These are phyloP conservation scores for Avicennia marina DNA, from an alignment of 257 asterid genomes.

Conservation along the genomic window DNA sequence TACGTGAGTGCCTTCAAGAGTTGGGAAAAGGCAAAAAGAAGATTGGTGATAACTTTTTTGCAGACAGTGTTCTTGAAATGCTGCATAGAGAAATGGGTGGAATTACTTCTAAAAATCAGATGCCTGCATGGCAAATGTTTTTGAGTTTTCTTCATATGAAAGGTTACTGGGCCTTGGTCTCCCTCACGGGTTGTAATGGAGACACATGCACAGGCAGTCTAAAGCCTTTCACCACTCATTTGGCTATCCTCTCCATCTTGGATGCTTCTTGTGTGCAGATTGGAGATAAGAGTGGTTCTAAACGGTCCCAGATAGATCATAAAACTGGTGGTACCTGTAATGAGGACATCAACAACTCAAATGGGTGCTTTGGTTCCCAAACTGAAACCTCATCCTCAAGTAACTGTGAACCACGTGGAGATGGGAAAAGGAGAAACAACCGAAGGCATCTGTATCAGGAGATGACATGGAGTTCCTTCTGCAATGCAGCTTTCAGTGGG, in stretches of 20 bases:
- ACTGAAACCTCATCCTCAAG: slow-evolving; percentile 55
- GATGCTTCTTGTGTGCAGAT: slow-evolving; percentile 22
- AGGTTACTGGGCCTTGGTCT: slow-evolving; percentile 60
- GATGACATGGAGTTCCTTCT: slow-evolving; percentile 74
- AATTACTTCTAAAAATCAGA: slow-evolving; percentile 20
- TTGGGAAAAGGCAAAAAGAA: slow-evolving; percentile 32
- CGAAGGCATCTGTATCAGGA: slow-evolving; percentile 34
- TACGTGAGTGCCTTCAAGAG: slow-evolving; percentile 42
- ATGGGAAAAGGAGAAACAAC: slow-evolving; percentile 46
- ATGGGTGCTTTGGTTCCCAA: slow-evolving; percentile 47
- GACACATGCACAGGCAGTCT: slow-evolving; percentile 43
- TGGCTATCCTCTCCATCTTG: slow-evolving; percentile 46
- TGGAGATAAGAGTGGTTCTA: slow-evolving; percentile 20
- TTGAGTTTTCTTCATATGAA: slow-evolving; percentile 61
- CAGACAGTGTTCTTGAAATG: slow-evolving; percentile 59
- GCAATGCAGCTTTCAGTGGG: slow-evolving; percentile 55
- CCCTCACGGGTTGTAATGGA: slow-evolving; percentile 46
- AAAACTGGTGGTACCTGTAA: slow-evolving; percentile 16
- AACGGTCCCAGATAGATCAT: slow-evolving; percentile 7
- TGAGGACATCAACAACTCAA: slow-evolving; percentile 28
- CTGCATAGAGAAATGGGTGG: slow-evolving; percentile 52
- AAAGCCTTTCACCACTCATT: slow-evolving; percentile 66
- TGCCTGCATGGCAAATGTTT: slow-evolving; percentile 76
- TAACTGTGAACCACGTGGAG: slow-evolving; percentile 30
- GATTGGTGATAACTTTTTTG: slow-evolving; percentile 29